phyloP scores from a whole-genome alignment of 257 asterid genomes.

The Asclepias syriaca region DNA sequence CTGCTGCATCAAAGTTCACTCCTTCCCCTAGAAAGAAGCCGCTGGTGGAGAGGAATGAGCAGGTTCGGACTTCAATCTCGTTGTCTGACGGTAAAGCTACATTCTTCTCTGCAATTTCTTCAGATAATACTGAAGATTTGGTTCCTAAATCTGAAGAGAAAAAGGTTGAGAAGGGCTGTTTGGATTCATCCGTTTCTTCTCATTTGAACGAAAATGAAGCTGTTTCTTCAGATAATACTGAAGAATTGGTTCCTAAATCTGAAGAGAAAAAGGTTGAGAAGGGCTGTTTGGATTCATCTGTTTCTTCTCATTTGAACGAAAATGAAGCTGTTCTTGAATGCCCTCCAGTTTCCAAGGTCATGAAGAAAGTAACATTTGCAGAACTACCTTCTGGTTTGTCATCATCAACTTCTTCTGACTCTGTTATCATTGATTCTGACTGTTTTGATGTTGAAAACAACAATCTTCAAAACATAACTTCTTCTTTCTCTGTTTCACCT shows the following conservation, averaged over 20 bases:
- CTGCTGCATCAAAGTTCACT: conserved; percentile 86
- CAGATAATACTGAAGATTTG: conserved; percentile 21
- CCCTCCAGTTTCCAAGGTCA: conserved; percentile 36
- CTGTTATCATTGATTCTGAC: conserved; percentile 27
- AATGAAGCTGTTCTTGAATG: conserved; percentile 25
- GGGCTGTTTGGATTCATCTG: conserved; percentile 9
- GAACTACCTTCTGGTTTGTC: conserved; percentile 28
- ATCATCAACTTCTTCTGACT: conserved; percentile 18
- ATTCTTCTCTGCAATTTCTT: conserved; percentile 40
- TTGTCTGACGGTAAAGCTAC: conserved; percentile 70
- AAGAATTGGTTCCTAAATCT: conserved; percentile 22
- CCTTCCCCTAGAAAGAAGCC: conserved; percentile 81
- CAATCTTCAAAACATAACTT: conserved; percentile 12
- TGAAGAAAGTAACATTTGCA: conserved; percentile 48
- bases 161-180: conserved; percentile 3
- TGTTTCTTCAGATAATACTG: conserved; percentile 21
- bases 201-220: conserved; percentile 17
- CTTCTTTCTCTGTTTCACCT: conserved; percentile 28
- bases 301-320: conserved; percentile 11
- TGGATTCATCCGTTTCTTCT: conserved; percentile 14
- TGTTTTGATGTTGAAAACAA: conserved; percentile 22
- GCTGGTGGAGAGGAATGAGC: conserved; percentile 75
- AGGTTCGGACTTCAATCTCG: conserved; percentile 61
- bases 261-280: conserved; percentile 21
- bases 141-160: conserved; percentile 26